Evolutionary conservation across 129 eudicot genomes (phyloP), one percentile per base, ranked within the genome.

Genomic region (Lactuca sativa): DNA sequence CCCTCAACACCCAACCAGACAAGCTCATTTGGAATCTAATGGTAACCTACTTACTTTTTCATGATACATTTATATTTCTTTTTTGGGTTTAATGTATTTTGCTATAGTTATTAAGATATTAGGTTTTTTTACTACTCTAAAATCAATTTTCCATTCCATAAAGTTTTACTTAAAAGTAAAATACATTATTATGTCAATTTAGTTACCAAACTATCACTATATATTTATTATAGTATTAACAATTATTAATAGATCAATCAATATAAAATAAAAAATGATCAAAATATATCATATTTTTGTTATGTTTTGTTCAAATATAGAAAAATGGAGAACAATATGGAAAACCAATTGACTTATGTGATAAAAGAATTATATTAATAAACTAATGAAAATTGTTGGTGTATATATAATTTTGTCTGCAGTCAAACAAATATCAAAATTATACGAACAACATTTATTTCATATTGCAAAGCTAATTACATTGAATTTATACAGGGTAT

Each of bases 1-100:
- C 88, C 34, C 91, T 62, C 57, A 95, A 90, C 82, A 95, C 99
- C 8, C 99, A 95, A 48, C 99, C 99, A 13, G 93, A 95, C 69
- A 95, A 95, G 68, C 97, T 95, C 68, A 90, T 90, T 49, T 95
- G 99, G 99, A 95, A 95, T 56, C 77, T 95, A 67, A 95, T 95
- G 99, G 99, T 93, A 81, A 4, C 4, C 11, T 9, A 37, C 2
- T 10, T 12, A n/a, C 58, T 16, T 53, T 15, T 47, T 9, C 13
- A 9, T 43, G 9, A 9, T 43, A 9, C 2, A 11, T 4, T 12
- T 12, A 47, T 47, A 3, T 3, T 47, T 40, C 9, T 6, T 25
- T 40, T 6, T 40, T 40, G 44, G 9, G 44, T 40, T 40, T 6
- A 40, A 40, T 6, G 49, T 43, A 43, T 8, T 9, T 40, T 40